Base-by-base conservation (phyloP, 805 yeast species). In the Candida xiaguanensis region DNA sequence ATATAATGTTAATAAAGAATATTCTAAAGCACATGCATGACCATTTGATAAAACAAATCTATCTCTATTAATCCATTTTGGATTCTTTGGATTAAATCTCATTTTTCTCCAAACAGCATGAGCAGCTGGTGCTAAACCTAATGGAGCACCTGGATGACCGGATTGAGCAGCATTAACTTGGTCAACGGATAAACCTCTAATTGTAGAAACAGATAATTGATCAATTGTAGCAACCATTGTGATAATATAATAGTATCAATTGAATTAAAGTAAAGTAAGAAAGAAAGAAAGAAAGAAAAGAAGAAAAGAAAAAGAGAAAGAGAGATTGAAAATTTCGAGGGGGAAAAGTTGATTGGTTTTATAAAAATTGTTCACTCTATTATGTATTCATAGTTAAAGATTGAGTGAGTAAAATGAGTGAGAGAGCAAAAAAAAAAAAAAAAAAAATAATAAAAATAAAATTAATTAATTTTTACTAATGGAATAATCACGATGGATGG, bases 131-230 rank as follows among this genome's bases (percentile, higher is more conserved):
- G 99, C 97, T 68, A 91, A 73, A 48, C 98, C 98, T 78, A 91
- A 80, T 56, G 98, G 98, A 39, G 99, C 98, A 73, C 99, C 99
- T 40, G 99, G 99, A 72, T 91, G 99, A 51, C 99, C 99, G 45
- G 96, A 84, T 70, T 91, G 85, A 56, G 97, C 91, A 67, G 80
- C 76, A 44, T 82, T 74, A 46, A 87, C 95, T 49, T 85, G 80
- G 64, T 91, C 99, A 39, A 85, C 86, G 25, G 98, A 80, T 55
- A 91, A 77, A 45, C 82, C 69, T 72, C 96, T 88, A 72, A 91
- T 85, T 53, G 98, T 87, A 74, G 77, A 74, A 67, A 91, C 73
- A 43, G 96, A 86, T 61, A 74, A 73, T 51, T 71, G 72, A 65
- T 90, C 95, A 55, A 85, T 68, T 16, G 16, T 14, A 55, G 57